phyloP scores from a whole-genome alignment of 768 basidiomycete species.

The Podaxis mareebaensis region DNA sequence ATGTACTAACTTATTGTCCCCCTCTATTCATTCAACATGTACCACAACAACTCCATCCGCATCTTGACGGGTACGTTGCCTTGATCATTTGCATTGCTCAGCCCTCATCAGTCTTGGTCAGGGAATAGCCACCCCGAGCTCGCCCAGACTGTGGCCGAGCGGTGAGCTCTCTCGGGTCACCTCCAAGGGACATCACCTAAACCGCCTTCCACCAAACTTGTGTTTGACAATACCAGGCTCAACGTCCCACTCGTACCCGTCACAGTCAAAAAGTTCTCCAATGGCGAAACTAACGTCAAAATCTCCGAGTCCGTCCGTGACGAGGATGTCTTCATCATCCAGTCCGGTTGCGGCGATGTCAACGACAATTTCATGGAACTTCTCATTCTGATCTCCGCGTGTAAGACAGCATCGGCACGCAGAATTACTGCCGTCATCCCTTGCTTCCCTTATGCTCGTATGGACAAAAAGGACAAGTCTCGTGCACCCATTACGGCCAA shows the following conservation, averaged over 20 bases:
- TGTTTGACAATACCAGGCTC: conserved; percentile 63
- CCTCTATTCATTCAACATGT: conserved; percentile 43
- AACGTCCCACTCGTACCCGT: conserved; percentile 83
- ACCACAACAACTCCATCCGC: conserved; percentile 80
- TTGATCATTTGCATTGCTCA: conserved; percentile 4
- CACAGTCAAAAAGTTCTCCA: conserved; percentile 88
- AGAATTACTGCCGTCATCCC: conserved; percentile 98
- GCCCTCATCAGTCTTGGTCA: conserved; percentile 35
- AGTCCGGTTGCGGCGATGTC: conserved; percentile 85
- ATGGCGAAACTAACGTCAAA: conserved; percentile 94
- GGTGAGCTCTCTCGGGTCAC: conserved; percentile 74
- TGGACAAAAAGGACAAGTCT: conserved; percentile 98
- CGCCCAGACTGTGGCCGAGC: conserved; percentile 92
- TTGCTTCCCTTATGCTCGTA: conserved; percentile 94
- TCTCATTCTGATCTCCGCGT: conserved; percentile 96
- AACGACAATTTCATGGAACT: conserved; percentile 99
- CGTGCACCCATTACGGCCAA: conserved; percentile 98
- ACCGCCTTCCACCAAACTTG: conserved; percentile 31
- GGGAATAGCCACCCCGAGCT: conserved; percentile 99
- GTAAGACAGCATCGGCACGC: conserved; percentile 93
- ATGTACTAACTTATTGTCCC: conserved; percentile 39
- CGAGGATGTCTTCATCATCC: conserved; percentile 98
- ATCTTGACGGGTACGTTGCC: conserved; percentile 64
- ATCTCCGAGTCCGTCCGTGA: conserved; percentile 95
- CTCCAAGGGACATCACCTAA: conserved; percentile 28